A percentile compares a stretch with the other conserved stretches of the same genome.
These are phyloP conservation scores for Pichia paraexigua DNA, from an alignment of 805 yeast genomes.

Conservation along the genomic window DNA sequence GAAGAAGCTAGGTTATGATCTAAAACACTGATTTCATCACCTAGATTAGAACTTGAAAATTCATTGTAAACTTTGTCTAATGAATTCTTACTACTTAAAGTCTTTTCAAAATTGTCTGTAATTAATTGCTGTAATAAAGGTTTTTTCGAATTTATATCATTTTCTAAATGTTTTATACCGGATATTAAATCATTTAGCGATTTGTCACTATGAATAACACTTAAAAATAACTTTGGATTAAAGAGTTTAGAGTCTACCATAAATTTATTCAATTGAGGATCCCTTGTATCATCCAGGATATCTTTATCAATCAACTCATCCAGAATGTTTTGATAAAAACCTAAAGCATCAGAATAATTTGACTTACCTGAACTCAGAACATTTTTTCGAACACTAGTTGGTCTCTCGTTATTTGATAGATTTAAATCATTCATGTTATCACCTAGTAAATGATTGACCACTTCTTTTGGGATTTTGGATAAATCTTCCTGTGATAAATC, in stretches of 20 bases:
- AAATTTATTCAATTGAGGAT: constrained; percentile 33
- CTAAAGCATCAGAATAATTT: constrained; percentile 43
- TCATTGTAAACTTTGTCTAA: constrained; percentile 53
- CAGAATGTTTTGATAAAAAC: constrained; percentile 39
- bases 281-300: constrained; percentile 31
- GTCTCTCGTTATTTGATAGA: background rate
- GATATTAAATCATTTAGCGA: constrained; percentile 41
- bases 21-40: constrained; percentile 14
- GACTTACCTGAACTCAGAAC: constrained; percentile 3
- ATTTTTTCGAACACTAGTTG: background rate
- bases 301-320: constrained; percentile 34
- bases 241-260: constrained; percentile 51
- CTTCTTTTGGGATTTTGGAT: constrained; percentile 19
- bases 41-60: constrained; percentile 30
- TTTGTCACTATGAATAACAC: constrained; percentile 47
- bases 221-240: constrained; percentile 48
- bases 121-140: constrained; percentile 43
- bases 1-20: constrained; percentile 40
- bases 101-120: constrained; percentile 52
- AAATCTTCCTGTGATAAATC: constrained; percentile 14
- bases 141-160: constrained; percentile 41
- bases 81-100: constrained; percentile 56
- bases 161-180: constrained; percentile 43
- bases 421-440: constrained; percentile 13
- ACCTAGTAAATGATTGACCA: constrained; percentile 18